Evolutionary conservation across 495 filamentous ascomycete genomes (phyloP), one percentile per base, ranked within the genome.

Genomic region (Glarea lozoyensis): DNA sequence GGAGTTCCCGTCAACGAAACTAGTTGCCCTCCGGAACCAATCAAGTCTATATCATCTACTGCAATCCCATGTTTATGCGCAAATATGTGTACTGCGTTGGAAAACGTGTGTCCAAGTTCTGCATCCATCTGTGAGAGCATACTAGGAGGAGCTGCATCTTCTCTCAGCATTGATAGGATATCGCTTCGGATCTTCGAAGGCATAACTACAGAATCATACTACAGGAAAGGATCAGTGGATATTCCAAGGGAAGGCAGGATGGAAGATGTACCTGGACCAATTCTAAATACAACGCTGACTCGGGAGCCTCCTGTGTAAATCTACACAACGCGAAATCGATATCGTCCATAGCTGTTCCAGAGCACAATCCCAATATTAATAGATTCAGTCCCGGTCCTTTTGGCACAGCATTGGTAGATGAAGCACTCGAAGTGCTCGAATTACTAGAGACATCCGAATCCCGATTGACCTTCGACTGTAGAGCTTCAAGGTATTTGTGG

Each of bases 51-150:
- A 34, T 56, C 50, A 37, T 56, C 54, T 17, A 56, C 40, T 11
- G 45, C 18, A 10, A 56, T 53, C 3, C 41, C 44, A 32, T 56
- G 45, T 29, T 45, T 56, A 3, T 50, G 54, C 12, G 54, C 39
- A 32, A 56, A 56, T 12, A 56, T 42, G 23, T 52, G 48, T 18
- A 50, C 48, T 11, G 54, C 54, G 29, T 53, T 53, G 17, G 50
- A 45, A 20, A 56, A 56, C 1, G 50, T 56, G n/a, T 53, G 45
- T n/a, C 54, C 54, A 42, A 56, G 48, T 29, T 56, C 54, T 7
- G 45, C 54, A 40, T 56, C 54, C 54, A 56, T 56, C 34, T 56
- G 54, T n/a, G 54, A 56, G 10, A 56, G 23, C 49, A 53, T 56
- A 37, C 54, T 56, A 12, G 54, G 54, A 4, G 49, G 54, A 12